Percentiles rank a stretch among this genome's conserved stretches.
Conservation (phyloP, 116 monocot genomes). For the Dioscorea cayenensis region DNA sequence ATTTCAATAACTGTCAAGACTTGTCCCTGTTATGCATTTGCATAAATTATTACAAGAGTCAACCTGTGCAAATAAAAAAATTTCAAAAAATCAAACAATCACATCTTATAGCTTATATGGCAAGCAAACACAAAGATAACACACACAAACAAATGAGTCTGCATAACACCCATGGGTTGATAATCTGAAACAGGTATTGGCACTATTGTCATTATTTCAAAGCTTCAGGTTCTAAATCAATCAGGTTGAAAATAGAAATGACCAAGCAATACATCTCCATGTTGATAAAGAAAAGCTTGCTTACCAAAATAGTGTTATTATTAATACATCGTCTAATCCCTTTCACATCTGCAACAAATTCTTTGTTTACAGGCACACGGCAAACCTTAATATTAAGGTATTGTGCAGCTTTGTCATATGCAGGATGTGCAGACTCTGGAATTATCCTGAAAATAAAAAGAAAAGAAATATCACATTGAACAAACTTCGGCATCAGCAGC, state of each 20-base stretch:
- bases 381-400: slow-evolving; percentile 91
- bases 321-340: slow-evolving; percentile 61
- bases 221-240: neutral
- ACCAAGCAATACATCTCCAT: neutral
- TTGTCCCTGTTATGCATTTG: too few relatives aligned
- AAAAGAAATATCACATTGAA: slow-evolving; percentile 7
- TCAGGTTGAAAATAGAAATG: neutral
- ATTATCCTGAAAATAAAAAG: slow-evolving; percentile 66
- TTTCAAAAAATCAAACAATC: too few relatives aligned
- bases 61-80: too few relatives aligned
- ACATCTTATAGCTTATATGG: neutral
- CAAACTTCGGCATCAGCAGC: neutral
- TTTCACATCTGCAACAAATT: slow-evolving; percentile 86
- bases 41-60: too few relatives aligned
- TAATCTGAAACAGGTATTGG: neutral
- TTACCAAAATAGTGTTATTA: slow-evolving; percentile 90
- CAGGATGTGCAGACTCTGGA: slow-evolving; percentile 94
- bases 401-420: slow-evolving; percentile 98
- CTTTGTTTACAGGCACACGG: slow-evolving; percentile 81
- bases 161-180: neutral
- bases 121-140: neutral
- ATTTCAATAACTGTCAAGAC: too few relatives aligned
- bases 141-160: neutral
- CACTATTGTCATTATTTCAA: neutral
- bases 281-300: neutral